These are phyloP conservation scores for Aspergillus latus DNA, from an alignment of 2,329 filamentous ascomycete species.

Conservation along the genomic window DNA sequence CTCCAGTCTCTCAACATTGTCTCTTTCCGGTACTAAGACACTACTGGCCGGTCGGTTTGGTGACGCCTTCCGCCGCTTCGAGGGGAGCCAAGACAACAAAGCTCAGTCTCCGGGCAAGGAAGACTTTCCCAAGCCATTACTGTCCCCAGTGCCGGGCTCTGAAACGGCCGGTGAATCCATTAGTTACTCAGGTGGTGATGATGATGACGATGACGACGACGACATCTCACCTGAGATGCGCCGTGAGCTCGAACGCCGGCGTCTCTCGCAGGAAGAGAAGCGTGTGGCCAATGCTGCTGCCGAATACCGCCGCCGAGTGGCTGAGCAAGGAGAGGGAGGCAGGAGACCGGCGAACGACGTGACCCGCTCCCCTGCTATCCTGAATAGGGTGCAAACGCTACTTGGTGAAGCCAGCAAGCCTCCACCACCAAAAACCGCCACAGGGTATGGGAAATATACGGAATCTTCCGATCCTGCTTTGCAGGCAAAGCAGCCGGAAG, in stretches of 20 bases:
- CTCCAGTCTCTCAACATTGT: conserved; percentile 67
- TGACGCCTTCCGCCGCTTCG: conserved; percentile 90
- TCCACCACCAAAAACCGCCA: conserved; percentile 66
- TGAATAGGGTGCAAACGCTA: conserved; percentile 83
- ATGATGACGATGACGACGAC: conserved; percentile 21
- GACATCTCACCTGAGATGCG: conserved; percentile 83
- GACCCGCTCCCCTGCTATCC: conserved; percentile 76
- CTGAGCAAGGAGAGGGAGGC: conserved; percentile 57
- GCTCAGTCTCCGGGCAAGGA: conserved; percentile 43
- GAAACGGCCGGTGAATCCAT: conserved; percentile 69
- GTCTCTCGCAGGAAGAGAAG: conserved; percentile 82
- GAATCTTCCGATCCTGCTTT: conserved; percentile 46
- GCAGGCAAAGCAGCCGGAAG: conserved; percentile 41
- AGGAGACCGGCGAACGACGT: conserved; percentile 50
- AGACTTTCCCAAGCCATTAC: conserved; percentile 50
- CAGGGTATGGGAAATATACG: conserved; percentile 87
- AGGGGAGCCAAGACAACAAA: conserved; percentile 51
- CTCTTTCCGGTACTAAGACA: conserved; percentile 72
- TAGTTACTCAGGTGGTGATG: conserved; percentile 64
- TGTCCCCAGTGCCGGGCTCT: conserved; percentile 61
- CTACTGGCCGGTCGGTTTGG: conserved; percentile 87
- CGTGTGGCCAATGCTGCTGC: conserved; percentile 85
- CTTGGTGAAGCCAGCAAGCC: conserved; percentile 71
- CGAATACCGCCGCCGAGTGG: conserved; percentile 77
- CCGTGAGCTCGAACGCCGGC: conserved; percentile 80